These are phyloP conservation scores for Exophiala xenobiotica DNA, from an alignment of 2,329 filamentous ascomycete species.

Conservation along the genomic window DNA sequence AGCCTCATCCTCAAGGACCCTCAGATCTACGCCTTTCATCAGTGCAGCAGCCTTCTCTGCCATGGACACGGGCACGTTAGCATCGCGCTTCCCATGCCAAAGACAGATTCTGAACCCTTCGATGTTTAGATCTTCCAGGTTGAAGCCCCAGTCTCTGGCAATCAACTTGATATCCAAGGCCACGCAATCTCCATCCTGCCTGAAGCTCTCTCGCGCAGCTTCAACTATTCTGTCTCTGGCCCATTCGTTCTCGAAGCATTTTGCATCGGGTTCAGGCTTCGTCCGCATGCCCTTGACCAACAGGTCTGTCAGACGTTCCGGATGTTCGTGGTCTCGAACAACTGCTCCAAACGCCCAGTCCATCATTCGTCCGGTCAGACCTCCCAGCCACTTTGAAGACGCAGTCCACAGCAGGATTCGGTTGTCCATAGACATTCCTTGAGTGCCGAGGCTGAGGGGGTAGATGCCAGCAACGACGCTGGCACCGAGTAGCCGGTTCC, in stretches of 20 bases:
- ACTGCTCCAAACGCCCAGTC: neutral
- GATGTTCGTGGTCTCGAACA: neutral
- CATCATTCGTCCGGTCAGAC: neutral
- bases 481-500: neutral
- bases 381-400: neutral
- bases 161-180: slow-evolving; percentile 2
- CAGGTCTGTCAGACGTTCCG: neutral
- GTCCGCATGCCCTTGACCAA: neutral
- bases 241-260: neutral
- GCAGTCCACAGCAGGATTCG: neutral
- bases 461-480: neutral
- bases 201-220: neutral
- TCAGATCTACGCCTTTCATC: neutral
- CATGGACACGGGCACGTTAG: neutral
- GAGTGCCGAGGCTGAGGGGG: neutral
- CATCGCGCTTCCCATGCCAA: neutral
- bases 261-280: neutral
- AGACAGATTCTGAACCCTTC: neutral
- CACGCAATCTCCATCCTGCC: neutral
- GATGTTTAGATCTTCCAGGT: neutral
- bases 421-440: neutral
- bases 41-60: neutral
- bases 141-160: neutral
- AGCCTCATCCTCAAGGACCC: neutral
- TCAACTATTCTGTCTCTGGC: neutral